These are phyloP conservation scores for sweet orange (Citrus sinensis) DNA, from an alignment of 345 rosid genomes.

Conservation along the genomic window DVS_A1.0 CM039168.1:188001-188500, in stretches of 20 bases:
- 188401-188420: slow-evolving; percentile 90
- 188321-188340: slow-evolving; percentile 28
- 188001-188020: slow-evolving; percentile 26
- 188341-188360: slow-evolving; percentile 20
- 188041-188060: slow-evolving; percentile 26
- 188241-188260: slow-evolving; percentile 54
- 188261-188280: slow-evolving; percentile 80
- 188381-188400: slow-evolving; percentile 48
- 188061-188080: slow-evolving; percentile 59
- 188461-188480: slow-evolving; percentile 92
- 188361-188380: slow-evolving; percentile 39
- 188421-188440: slow-evolving; percentile 76
- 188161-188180: slow-evolving; percentile 53
- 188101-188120: slow-evolving; percentile 53
- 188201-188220: slow-evolving; percentile 65
- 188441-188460: slow-evolving; percentile 93
- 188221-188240: slow-evolving; percentile 71
- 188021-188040: slow-evolving; percentile 27
- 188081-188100: slow-evolving; percentile 57
- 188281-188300: slow-evolving; percentile 75
- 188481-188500: slow-evolving; percentile 89
- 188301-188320: slow-evolving; percentile 68
- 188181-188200: slow-evolving; percentile 67
- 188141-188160: slow-evolving; percentile 67
- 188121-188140: slow-evolving; percentile 61